Percentiles rank a stretch among this genome's conserved stretches.
Conservation (phyloP, 768 basidiomycete species). For the Leccinum olivaceopallidum region DNA sequence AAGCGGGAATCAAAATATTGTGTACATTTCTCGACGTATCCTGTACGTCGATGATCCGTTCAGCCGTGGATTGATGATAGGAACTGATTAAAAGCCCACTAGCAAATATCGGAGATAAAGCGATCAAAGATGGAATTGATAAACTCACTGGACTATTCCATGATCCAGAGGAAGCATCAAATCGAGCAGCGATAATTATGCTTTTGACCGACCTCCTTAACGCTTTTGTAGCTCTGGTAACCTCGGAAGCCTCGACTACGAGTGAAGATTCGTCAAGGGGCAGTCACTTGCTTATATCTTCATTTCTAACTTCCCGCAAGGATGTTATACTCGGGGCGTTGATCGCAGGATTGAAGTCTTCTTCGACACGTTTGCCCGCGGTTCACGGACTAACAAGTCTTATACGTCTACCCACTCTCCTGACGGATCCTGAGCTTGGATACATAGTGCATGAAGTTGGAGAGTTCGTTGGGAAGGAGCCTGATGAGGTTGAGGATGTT, state of each 20-base stretch:
- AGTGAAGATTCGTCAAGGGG: constrained; percentile 32
- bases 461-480: constrained; percentile 55
- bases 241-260: constrained; percentile 2
- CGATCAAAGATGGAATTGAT: constrained; percentile 66
- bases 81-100: constrained; percentile 10
- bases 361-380: constrained; percentile 55
- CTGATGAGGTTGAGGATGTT: constrained; percentile 54
- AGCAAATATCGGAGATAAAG: constrained; percentile 73
- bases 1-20: constrained; percentile 82
- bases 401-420: constrained; percentile 59
- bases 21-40: constrained; percentile 77
- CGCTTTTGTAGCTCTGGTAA: constrained; percentile 31
- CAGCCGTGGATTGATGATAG: neutral
- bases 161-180: constrained; percentile 65
- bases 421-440: constrained; percentile 72
- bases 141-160: constrained; percentile 78
- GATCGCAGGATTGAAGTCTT: constrained; percentile 54
- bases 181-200: constrained; percentile 63
- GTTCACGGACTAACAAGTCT: constrained; percentile 67
- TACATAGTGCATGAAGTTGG: constrained; percentile 78
- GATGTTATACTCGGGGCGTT: constrained; percentile 73
- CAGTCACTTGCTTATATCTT: constrained; percentile 20
- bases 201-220: constrained; percentile 67
- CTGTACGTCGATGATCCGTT: constrained; percentile 47
- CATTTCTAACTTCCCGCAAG: constrained; percentile 59